Conservation (phyloP, 495 filamentous ascomycete genomes). For the Jackrogersella multiformis region DNA sequence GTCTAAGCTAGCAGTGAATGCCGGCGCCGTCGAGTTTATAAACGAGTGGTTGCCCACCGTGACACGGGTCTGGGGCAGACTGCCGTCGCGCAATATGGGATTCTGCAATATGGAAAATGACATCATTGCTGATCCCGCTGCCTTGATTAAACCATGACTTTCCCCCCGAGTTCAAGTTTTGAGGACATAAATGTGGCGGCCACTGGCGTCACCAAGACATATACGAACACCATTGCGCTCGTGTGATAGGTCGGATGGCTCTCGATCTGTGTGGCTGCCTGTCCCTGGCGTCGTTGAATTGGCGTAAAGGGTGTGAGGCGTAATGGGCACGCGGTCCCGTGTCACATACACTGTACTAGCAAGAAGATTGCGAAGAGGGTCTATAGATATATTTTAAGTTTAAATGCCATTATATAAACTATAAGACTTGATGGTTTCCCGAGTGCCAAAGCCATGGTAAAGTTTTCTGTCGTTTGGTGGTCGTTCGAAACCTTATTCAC, state of each 20-base stretch:
- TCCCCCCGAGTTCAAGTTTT: constrained; percentile 25
- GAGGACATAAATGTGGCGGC: constrained; percentile 23
- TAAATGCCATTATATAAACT: neutral
- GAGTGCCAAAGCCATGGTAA: constrained; percentile 4
- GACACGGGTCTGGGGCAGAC: constrained; percentile 20
- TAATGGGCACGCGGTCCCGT: neutral
- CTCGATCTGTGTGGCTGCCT: constrained; percentile 25
- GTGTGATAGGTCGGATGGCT: constrained; percentile 20
- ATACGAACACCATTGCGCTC: constrained; percentile 29
- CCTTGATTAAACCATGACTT: constrained; percentile 36
- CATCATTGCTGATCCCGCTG: constrained; percentile 37
- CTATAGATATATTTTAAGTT: neutral
- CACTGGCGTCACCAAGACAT: constrained; percentile 38
- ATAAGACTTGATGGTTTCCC: neutral
- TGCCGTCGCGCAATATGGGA: constrained; percentile 33
- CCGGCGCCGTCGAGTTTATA: constrained; percentile 29
- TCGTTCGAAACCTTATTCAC: neutral
- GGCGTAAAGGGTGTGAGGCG: neutral
- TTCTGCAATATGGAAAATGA: too few species aligned
- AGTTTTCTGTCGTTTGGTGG: neutral
- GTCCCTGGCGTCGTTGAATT: neutral
- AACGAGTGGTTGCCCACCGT: constrained; percentile 31
- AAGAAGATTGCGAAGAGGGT: neutral
- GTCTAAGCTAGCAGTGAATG: neutral
- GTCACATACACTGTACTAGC: too few species aligned